Evolutionary conservation across 1,284 basidiomycete genomes (phyloP).

Genomic region (Austroboletus olivaceoglutinosus): DNA sequence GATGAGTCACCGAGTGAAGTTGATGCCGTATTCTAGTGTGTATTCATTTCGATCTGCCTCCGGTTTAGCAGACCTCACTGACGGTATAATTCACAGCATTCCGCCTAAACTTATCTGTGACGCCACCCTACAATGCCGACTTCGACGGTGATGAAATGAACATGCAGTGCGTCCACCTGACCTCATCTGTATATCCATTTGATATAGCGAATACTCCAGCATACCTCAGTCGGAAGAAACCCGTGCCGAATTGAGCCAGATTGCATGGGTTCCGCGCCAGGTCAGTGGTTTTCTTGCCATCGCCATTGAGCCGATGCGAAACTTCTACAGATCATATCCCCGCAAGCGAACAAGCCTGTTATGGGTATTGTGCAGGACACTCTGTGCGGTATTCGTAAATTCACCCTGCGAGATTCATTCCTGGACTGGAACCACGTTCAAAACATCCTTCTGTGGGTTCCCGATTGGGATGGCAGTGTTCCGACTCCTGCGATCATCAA

Average conservation of each 20-base stretch:
- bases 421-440: slow-evolving; percentile 94
- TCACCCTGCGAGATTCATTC: slow-evolving; percentile 93
- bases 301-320: neutral
- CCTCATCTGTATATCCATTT: slow-evolving; percentile 1
- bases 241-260: slow-evolving; percentile 95
- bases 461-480: slow-evolving; percentile 93
- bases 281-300: slow-evolving; percentile 40
- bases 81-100: slow-evolving; percentile 62
- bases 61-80: slow-evolving; percentile 30
- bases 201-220: slow-evolving; percentile 40
- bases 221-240: slow-evolving; percentile 99
- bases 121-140: slow-evolving; percentile 93
- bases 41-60: slow-evolving; percentile 17
- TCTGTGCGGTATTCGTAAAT: slow-evolving; percentile 95
- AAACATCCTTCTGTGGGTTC: slow-evolving; percentile 97
- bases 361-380: slow-evolving; percentile 99
- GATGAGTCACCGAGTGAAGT: slow-evolving; percentile 98
- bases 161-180: slow-evolving; percentile 77
- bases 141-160: slow-evolving; percentile 99
- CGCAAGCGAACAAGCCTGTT: slow-evolving; percentile 99
- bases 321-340: slow-evolving; percentile 84
- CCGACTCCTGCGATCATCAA: slow-evolving; percentile 95
- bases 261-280: slow-evolving; percentile 98
- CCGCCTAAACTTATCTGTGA: slow-evolving; percentile 94
- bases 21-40: slow-evolving; percentile 98